These are phyloP conservation scores for Phyllosticta citribraziliensis DNA, from an alignment of 2,329 filamentous ascomycete genomes.

Conservation along the genomic window DNA sequence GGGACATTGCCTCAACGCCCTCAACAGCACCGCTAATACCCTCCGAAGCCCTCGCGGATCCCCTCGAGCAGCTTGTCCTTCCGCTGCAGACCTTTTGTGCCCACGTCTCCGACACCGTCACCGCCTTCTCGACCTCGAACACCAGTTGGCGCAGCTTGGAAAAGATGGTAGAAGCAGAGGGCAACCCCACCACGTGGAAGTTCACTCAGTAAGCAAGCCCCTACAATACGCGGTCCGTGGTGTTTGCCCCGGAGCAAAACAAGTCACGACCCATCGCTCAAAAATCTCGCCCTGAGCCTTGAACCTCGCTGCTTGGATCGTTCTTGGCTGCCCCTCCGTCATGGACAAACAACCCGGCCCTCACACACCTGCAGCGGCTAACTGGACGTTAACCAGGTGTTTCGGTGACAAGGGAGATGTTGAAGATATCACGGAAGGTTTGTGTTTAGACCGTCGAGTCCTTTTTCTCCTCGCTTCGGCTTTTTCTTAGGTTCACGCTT, in stretches of 20 bases:
- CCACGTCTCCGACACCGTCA: background rate
- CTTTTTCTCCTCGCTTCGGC: constrained; percentile 30
- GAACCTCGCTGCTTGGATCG: background rate
- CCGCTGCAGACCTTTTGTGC: constrained; percentile 1
- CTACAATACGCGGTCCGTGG: background rate
- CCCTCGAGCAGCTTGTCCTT: background rate
- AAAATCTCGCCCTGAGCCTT: background rate
- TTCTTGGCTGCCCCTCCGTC: background rate
- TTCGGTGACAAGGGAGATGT: constrained; percentile 99
- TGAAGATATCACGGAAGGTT: constrained; percentile 92
- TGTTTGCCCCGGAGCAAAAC: background rate
- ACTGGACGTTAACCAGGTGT: constrained; percentile 51
- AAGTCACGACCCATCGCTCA: background rate
- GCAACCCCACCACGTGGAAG: constrained; percentile 95
- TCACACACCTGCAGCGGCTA: background rate
- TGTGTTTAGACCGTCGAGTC: background rate
- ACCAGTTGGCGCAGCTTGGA: constrained; percentile 13
- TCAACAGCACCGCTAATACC: constrained; percentile 9
- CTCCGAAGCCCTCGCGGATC: constrained; percentile 7
- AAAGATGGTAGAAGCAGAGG: constrained; percentile 94
- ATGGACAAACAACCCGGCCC: background rate
- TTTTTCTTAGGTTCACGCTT: background rate
- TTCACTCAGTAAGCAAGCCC: constrained; percentile 80
- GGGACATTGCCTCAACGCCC: constrained; percentile 10
- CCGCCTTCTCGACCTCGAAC: constrained; percentile 4